Evolutionary conservation across 1,284 basidiomycete species (phyloP).

Genomic region (Cryptococcus sp.): DNA sequence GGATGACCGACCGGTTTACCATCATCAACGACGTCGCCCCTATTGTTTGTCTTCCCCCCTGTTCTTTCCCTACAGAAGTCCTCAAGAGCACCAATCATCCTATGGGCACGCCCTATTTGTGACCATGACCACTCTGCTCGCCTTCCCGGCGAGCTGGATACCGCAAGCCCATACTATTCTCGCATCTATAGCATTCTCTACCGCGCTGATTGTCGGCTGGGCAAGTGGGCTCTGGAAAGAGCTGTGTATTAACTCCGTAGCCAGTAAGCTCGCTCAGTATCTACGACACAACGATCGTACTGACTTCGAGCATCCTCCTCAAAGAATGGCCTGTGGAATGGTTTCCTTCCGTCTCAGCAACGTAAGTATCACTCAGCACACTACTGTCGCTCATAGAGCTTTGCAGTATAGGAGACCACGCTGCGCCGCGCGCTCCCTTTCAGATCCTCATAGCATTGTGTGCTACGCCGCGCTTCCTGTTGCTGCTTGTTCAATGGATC

Average conservation of each 20-base stretch:
- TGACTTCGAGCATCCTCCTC: background rate
- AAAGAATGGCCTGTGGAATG: constrained; percentile 80
- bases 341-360: constrained; percentile 91
- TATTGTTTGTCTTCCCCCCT: too few species aligned
- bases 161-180: constrained; percentile 65
- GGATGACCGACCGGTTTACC: too few species aligned
- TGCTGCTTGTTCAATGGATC: constrained; percentile 73
- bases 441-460: constrained; percentile 87
- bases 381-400: constrained; percentile 8
- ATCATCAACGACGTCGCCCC: too few species aligned
- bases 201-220: constrained; percentile 69
- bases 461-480: constrained; percentile 77
- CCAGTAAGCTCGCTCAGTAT: constrained; percentile 20
- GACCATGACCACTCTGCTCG: constrained; percentile 40
- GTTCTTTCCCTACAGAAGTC: too few species aligned
- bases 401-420: constrained; percentile 86
- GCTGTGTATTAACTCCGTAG: constrained; percentile 82
- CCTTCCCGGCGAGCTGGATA: constrained; percentile 44
- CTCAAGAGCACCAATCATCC: too few species aligned
- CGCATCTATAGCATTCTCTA: constrained; percentile 68
- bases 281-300: too few species aligned
- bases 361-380: constrained; percentile 61
- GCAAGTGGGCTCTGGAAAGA: constrained; percentile 72
- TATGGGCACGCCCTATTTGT: too few species aligned
- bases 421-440: constrained; percentile 82